Percentiles rank a stretch among this genome's conserved stretches.
These are phyloP conservation scores for Lactarius sp. DNA, from an alignment of 768 basidiomycete species.

Conservation along the genomic window DNA sequence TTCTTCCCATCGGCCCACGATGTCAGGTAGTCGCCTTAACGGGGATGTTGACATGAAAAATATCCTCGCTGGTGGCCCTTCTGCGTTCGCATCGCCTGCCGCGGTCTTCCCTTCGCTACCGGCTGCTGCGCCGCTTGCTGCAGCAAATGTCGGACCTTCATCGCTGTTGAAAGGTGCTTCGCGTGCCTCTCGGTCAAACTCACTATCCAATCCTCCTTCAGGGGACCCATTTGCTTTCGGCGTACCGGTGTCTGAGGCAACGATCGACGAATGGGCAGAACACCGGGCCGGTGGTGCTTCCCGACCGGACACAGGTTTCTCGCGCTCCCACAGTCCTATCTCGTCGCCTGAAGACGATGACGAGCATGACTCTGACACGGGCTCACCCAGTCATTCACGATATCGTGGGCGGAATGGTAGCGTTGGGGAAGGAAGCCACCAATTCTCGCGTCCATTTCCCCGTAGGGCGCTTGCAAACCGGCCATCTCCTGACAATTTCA, in stretches of 20 bases:
- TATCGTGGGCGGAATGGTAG: constrained; percentile 20
- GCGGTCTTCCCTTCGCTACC: constrained; percentile 34
- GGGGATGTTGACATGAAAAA: constrained; percentile 25
- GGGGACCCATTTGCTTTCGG: constrained; percentile 32
- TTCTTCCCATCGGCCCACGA: constrained; percentile 31
- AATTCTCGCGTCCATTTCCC: constrained; percentile 8
- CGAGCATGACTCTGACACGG: constrained; percentile 32
- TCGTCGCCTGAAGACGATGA: constrained; percentile 35
- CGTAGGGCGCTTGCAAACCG: constrained; percentile 21
- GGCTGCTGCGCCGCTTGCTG: constrained; percentile 17
- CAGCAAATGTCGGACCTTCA: constrained; percentile 22
- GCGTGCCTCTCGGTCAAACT: constrained; percentile 32
- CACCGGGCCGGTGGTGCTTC: constrained; percentile 25
- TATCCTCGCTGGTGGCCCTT: constrained; percentile 12
- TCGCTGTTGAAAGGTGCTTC: constrained; percentile 22
- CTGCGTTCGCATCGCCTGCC: constrained; percentile 28
- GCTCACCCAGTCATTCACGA: constrained; percentile 30
- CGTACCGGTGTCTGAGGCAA: constrained; percentile 26
- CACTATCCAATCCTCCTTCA: constrained; percentile 30
- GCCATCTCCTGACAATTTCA: constrained; percentile 30
- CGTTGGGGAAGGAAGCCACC: constrained; percentile 18
- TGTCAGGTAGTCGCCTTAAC: constrained; percentile 29
- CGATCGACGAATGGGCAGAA: constrained; percentile 28
- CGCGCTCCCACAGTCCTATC: constrained; percentile 25
- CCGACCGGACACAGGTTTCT: constrained; percentile 28